A percentile compares a stretch with the other conserved stretches of the same genome.
These are phyloP conservation scores for Colletotrichum tropicicola DNA, from an alignment of 2,329 filamentous ascomycete species.

Conservation along the genomic window DNA sequence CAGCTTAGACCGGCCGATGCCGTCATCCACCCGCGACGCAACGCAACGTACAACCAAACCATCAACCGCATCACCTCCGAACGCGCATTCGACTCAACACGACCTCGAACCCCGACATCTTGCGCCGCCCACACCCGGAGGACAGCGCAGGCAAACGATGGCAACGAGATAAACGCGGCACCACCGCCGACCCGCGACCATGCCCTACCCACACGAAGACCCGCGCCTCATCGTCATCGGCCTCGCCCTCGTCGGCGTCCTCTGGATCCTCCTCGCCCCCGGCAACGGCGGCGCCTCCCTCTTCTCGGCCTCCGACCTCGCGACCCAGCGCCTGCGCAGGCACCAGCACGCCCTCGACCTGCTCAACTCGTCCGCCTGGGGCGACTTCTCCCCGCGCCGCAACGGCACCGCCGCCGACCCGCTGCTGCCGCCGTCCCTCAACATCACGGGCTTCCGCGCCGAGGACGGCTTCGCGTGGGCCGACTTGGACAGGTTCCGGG, in stretches of 20 bases:
- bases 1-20: not conserved
- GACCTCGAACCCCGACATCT: not conserved
- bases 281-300: slow-evolving; percentile 40
- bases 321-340: slow-evolving; percentile 53
- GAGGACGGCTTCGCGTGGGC: slow-evolving; percentile 84
- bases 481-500: slow-evolving; percentile 71
- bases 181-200: slow-evolving; percentile 41
- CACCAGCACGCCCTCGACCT: slow-evolving; percentile 61
- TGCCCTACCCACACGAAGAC: slow-evolving; percentile 52
- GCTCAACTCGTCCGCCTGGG: slow-evolving; percentile 66
- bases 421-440: slow-evolving; percentile 58
- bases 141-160: slow-evolving; percentile 10
- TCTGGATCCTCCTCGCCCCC: slow-evolving; percentile 52
- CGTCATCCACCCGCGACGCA: slow-evolving; percentile 4
- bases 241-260: slow-evolving; percentile 49
- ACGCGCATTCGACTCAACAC: not conserved
- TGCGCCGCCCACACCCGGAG: not conserved
- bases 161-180: slow-evolving; percentile 12
- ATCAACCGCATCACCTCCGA: not conserved
- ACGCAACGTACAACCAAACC: not conserved
- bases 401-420: slow-evolving; percentile 24
- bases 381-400: slow-evolving; percentile 63
- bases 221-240: slow-evolving; percentile 47
- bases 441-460: slow-evolving; percentile 80
- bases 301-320: slow-evolving; percentile 42